These are phyloP conservation scores for Epithele typhae DNA, from an alignment of 768 basidiomycete genomes.

Conservation along the genomic window DNA sequence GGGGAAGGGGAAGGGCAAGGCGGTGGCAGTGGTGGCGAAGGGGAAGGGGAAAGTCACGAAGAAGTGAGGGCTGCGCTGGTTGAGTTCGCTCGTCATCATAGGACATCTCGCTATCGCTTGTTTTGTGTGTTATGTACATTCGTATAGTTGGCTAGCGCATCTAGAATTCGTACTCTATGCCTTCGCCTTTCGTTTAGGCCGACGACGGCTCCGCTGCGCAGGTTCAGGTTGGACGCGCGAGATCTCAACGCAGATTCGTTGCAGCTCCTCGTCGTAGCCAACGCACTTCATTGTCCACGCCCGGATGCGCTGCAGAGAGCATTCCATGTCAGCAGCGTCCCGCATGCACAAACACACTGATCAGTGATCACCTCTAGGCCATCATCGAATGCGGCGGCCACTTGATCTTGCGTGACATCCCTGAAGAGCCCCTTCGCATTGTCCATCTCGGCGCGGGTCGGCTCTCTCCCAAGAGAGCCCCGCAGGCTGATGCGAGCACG, in stretches of 20 bases:
- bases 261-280: constrained; percentile 35
- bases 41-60: constrained; percentile 10
- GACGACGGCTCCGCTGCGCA: too few species aligned
- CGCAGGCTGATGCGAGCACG: constrained; percentile 29
- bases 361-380: constrained; percentile 29
- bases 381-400: constrained; percentile 22
- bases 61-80: too few species aligned
- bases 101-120: too few species aligned
- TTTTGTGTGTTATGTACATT: too few species aligned
- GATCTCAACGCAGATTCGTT: too few species aligned
- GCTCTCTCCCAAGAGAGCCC: constrained; percentile 19
- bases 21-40: constrained; percentile 1
- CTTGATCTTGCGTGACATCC: constrained; percentile 22
- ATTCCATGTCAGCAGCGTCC: too few species aligned
- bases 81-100: too few species aligned
- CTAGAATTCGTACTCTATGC: too few species aligned
- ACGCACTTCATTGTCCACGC: constrained; percentile 39
- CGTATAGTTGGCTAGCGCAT: too few species aligned
- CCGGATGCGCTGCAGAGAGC: constrained; percentile 24
- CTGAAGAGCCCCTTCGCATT: constrained; percentile 8
- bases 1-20: constrained; percentile 24
- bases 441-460: constrained; percentile 23
- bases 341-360: not conserved
- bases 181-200: too few species aligned
- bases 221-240: too few species aligned